Evolutionary conservation across 2,329 filamentous ascomycete genomes (phyloP), one percentile per base, ranked within the genome.

Genomic region (Zelopaecilomyces penicillatus): DNA sequence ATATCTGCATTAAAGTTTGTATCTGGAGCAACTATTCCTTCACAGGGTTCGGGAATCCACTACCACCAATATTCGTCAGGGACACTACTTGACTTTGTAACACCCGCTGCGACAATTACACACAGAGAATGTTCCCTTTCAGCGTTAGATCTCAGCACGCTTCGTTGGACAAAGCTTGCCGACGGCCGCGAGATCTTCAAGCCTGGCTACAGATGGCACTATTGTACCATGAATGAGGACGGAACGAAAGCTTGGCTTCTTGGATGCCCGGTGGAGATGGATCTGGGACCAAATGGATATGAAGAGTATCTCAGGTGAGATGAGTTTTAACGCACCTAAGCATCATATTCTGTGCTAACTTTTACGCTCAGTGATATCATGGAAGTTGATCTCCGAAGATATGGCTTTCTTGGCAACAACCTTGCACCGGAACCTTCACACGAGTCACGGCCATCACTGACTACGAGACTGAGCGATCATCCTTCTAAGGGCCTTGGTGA

Each of bases 161-260:
- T 97, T 41, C 83, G 90, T 39, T 98, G 93, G 93, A 89, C 95
- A 64, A 94, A 90, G 60, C 74, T 98, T 12, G 93, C 91, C 1
- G 91, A 96, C 57, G 93, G 93, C 4, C 85, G 87, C 41, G 93
- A 98, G 60, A 83, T 98, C 31, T 98, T 96, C 67, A 86, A 86
- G 54, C 73, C 82, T 0, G 87, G 85, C n/a, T 97, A 93, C 63
- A 81, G 91, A 48, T 98, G 93, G 93, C 91, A 97, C 63, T 98
- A 98, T 61, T 97, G 93, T 63, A 95, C 89, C 3, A 85, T 96
- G 66, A 94, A 96, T 60, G 83, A 93, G 49, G 87, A 95, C 56
- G 91, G 91, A 5, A 96, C 93, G 5, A 95, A 95, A 61, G 93
- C 89, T 6, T 98, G 93, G 90, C 73, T 98, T 27, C 75, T 98